Evolutionary conservation across 2,329 filamentous ascomycete genomes (phyloP).

Genomic region (Diaporthe ampelina): DNA sequence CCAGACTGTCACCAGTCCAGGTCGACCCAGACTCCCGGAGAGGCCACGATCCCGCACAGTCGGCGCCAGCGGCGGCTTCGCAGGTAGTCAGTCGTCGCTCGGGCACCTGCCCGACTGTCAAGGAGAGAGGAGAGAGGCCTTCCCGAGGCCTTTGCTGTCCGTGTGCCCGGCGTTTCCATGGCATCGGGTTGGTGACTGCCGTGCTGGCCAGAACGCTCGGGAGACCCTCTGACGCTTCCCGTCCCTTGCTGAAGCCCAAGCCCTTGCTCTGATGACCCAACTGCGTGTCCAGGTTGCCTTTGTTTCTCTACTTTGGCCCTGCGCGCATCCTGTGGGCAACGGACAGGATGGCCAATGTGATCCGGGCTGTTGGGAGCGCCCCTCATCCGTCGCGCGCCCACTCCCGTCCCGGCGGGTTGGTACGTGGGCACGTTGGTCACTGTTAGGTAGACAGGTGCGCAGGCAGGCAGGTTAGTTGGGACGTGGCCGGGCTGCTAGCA

Average conservation of each 20-base stretch:
- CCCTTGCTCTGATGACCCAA: neutral
- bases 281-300: neutral
- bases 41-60: conserved; percentile 11
- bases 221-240: too few relatives aligned
- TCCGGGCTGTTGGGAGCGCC: conserved; percentile 31
- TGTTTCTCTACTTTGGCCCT: conserved; percentile 4
- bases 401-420: neutral
- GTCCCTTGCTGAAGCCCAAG: too few relatives aligned
- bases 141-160: neutral
- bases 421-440: neutral
- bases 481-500: conserved; percentile 3
- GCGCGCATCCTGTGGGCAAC: conserved; percentile 11
- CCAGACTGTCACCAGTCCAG: neutral
- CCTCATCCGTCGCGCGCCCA: conserved; percentile 5
- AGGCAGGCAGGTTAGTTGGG: neutral
- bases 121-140: neutral
- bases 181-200: neutral
- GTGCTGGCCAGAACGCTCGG: conserved; percentile 11
- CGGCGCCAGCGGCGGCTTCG: conserved; percentile 28
- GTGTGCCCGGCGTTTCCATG: neutral
- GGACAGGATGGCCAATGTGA: conserved; percentile 1
- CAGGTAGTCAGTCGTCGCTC: neutral
- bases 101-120: conserved; percentile 3
- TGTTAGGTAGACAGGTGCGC: neutral
- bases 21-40: conserved; percentile 16